Evolutionary conservation across 441 rosid species (phyloP), one percentile per base, ranked within the genome.

Genomic region (Arabidopsis lyrata): DNA sequence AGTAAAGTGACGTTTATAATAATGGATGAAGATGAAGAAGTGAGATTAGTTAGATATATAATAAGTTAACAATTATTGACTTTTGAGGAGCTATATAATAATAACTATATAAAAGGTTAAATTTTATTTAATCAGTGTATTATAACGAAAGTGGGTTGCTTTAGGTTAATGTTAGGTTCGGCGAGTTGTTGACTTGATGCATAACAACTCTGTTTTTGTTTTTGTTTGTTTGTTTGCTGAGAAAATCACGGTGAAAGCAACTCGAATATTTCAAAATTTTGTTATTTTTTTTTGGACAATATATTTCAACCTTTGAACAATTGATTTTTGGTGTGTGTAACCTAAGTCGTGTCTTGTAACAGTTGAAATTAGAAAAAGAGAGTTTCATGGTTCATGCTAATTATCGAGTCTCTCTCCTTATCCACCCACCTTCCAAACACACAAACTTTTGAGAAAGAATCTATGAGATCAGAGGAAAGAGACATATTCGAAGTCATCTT

Each of bases 121-220:
- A 12, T 7, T 12, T 42, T 24, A 10, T 34, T 48, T 57, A 12
- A 59, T 38, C 10, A 41, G 47, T 49, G 39, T 5, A 32, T 50
- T 3, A 42, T 50, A 64, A 83, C 81, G 77, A 82, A 79, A 83
- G 84, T 49, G 72, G 75, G 75, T 80, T 65, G 59, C 76, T 84
- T 75, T 76, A 73, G 70, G 80, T 77, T 54, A 59, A 68, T 70
- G 83, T 78, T 80, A 65, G 73, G 80, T 73, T 72, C 77, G 70
- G 83, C 74, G 61, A 53, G 73, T 83, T 82, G 63, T 83, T 88
- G 87, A 88, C 89, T 86, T 82, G 80, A 70, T 15, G 76, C 73
- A 27, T 77, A 77, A 58, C 80, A 71, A 72, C 73, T 77, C 71
- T 74, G 48, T 29, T 63, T 39, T 50, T 76, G 53, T 66, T 72